A percentile compares a stretch with the other conserved stretches of the same genome.
Conservation (phyloP, 2,329 filamentous ascomycete species). For the Aspergillus novofumigatus region DNA sequence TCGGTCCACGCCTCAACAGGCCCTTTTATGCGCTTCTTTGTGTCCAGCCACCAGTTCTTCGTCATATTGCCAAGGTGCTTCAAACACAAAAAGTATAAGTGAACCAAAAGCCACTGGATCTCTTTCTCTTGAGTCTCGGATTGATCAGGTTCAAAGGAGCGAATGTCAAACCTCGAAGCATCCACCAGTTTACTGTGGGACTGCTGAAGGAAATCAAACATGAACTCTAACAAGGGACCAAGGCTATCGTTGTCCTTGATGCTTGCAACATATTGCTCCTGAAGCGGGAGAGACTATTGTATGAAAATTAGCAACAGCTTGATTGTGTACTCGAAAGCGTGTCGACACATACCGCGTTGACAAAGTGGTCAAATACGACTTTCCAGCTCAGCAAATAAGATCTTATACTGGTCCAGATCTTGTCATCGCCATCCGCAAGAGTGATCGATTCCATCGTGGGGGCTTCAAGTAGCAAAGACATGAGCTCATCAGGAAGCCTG, state of each 20-base stretch:
- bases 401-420: slow-evolving; percentile 65
- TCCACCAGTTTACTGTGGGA: slow-evolving; percentile 67
- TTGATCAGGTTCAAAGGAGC: slow-evolving; percentile 55
- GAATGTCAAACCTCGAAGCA: slow-evolving; percentile 66
- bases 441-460: slow-evolving; percentile 66
- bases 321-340: neutral
- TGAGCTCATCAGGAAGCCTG: slow-evolving; percentile 73
- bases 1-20: slow-evolving; percentile 82
- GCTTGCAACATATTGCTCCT: slow-evolving; percentile 72
- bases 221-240: slow-evolving; percentile 67
- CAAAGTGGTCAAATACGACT: slow-evolving; percentile 81
- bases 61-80: slow-evolving; percentile 73
- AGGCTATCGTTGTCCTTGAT: slow-evolving; percentile 72
- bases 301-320: slow-evolving; percentile 21
- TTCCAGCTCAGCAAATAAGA: slow-evolving; percentile 87
- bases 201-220: slow-evolving; percentile 80
- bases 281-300: slow-evolving; percentile 67
- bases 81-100: slow-evolving; percentile 79
- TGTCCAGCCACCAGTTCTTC: slow-evolving; percentile 78
- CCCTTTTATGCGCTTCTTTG: slow-evolving; percentile 72
- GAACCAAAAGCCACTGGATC: slow-evolving; percentile 76
- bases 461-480: slow-evolving; percentile 76
- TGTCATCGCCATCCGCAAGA: slow-evolving; percentile 60
- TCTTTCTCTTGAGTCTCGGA: slow-evolving; percentile 67
- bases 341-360: slow-evolving; percentile 51